Percentiles rank a stretch among this genome's conserved stretches.
Conservation (phyloP, 1,284 basidiomycete species). For the Sanguinoderma infundibulare region DNA sequence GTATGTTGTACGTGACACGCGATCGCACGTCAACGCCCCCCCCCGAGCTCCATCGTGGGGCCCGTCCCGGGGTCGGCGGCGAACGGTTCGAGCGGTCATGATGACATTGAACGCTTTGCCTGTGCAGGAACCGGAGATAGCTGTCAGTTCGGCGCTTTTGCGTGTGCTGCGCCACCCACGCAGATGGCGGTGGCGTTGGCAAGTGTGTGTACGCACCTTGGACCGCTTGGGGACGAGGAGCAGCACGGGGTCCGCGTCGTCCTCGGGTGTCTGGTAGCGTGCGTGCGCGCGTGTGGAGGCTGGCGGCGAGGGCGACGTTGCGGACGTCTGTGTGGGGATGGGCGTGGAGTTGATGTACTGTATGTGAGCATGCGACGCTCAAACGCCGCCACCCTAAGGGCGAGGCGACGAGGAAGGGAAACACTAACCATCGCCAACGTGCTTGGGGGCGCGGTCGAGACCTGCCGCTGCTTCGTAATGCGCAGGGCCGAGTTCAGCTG, state of each 20-base stretch:
- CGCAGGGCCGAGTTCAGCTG: slow-evolving; percentile 35
- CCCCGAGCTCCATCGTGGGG: no score
- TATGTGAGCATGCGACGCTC: slow-evolving; percentile 7
- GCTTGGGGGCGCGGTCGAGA: slow-evolving; percentile 16
- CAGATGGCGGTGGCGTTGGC: not conserved
- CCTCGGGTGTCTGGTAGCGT: slow-evolving; percentile 22
- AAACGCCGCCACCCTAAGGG: not conserved
- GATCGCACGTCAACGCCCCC: no score
- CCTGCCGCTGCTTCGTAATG: slow-evolving; percentile 31
- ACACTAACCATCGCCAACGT: slow-evolving; percentile 17
- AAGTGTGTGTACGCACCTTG: slow-evolving; percentile 18
- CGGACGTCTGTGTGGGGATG: slow-evolving; percentile 1
- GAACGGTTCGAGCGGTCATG: slow-evolving; percentile 8
- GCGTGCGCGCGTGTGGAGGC: not conserved
- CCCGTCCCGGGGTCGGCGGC: not conserved
- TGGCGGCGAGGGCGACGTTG: slow-evolving; percentile 1
- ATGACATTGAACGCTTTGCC: slow-evolving; percentile 24
- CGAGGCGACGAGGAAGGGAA: not conserved
- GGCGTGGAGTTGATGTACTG: no score
- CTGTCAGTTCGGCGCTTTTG: not conserved
- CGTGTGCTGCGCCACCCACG: not conserved
- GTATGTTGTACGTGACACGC: not conserved
- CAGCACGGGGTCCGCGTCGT: slow-evolving; percentile 30
- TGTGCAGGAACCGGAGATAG: not conserved
- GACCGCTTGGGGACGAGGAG: slow-evolving; percentile 28